Evolutionary conservation across 768 basidiomycete genomes (phyloP).

Genomic region (Saitozyma sp.): DNA sequence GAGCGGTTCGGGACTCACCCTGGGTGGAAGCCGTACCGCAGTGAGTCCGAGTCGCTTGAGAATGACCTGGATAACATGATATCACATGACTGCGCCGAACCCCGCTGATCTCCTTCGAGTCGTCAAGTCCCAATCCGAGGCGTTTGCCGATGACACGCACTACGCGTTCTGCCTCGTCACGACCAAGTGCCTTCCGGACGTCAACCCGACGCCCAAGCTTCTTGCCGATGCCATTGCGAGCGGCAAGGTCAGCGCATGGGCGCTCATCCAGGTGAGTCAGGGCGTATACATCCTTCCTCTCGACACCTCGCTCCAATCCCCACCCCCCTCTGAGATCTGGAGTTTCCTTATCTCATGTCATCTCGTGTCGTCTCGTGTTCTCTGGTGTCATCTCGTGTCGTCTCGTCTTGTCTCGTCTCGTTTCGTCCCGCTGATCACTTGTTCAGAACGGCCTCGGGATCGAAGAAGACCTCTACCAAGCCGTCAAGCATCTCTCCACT

Average conservation of each 20-base stretch:
- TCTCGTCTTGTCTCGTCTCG: constrained; percentile 31
- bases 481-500: constrained; percentile 41
- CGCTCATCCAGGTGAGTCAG: constrained; percentile 54
- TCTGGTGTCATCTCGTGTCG: too few species aligned
- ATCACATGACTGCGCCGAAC: not conserved
- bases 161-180: constrained; percentile 69
- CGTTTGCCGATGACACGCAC: constrained; percentile 58
- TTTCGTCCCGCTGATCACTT: constrained; percentile 50
- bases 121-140: constrained; percentile 62
- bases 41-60: constrained; percentile 54
- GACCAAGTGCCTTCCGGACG: constrained; percentile 71
- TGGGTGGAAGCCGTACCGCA: constrained; percentile 66
- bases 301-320: constrained; percentile 38
- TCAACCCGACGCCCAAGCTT: constrained; percentile 59
- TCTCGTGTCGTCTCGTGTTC: too few species aligned
- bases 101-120: constrained; percentile 50
- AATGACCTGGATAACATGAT: not conserved
- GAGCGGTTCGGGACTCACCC: constrained; percentile 62
- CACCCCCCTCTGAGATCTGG: not conserved
- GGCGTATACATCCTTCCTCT: too few species aligned
- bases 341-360: too few species aligned
- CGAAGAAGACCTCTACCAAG: constrained; percentile 65
- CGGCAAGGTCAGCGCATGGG: constrained; percentile 58
- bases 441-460: constrained; percentile 71
- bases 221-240: constrained; percentile 54